Evolutionary conservation across 2,329 filamentous ascomycete genomes (phyloP).

Genomic region (Ascochyta koolunga): DNA sequence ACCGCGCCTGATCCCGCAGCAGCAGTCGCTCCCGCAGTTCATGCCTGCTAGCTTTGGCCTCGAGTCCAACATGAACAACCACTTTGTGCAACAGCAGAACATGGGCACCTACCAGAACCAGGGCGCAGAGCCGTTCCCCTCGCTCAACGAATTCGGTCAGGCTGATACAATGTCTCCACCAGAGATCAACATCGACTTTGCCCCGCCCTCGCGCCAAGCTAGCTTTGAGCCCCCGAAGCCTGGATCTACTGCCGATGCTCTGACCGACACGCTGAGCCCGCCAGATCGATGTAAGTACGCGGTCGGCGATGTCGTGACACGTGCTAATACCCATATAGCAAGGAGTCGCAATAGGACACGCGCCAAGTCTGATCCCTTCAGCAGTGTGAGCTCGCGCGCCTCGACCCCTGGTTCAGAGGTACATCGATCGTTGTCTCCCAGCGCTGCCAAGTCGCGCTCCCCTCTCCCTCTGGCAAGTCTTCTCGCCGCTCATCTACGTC

Average conservation of each 20-base stretch:
- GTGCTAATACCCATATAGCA: constrained; percentile 47
- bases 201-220: constrained; percentile 72
- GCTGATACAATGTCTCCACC: constrained; percentile 84
- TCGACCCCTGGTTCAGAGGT: constrained; percentile 49
- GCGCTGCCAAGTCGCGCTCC: constrained; percentile 53
- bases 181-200: constrained; percentile 92
- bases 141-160: constrained; percentile 68
- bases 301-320: constrained; percentile 9
- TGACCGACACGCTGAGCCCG: constrained; percentile 65
- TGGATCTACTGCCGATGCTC: constrained; percentile 70
- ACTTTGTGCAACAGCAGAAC: constrained; percentile 54
- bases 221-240: constrained; percentile 71
- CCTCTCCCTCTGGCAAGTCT: constrained; percentile 56
- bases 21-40: constrained; percentile 59
- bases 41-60: constrained; percentile 56
- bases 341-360: constrained; percentile 62
- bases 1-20: constrained; percentile 71
- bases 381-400: constrained; percentile 54
- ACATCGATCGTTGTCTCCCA: constrained; percentile 51
- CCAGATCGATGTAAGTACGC: constrained; percentile 67
- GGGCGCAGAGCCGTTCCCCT: constrained; percentile 56
- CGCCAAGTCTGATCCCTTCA: constrained; percentile 66
- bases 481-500: constrained; percentile 59
- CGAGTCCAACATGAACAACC: constrained; percentile 54
- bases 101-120: constrained; percentile 59